Percentiles rank a stretch among this genome's conserved stretches.
phyloP scores from a whole-genome alignment of 768 basidiomycete species.

The Suillus weaverae region DNA sequence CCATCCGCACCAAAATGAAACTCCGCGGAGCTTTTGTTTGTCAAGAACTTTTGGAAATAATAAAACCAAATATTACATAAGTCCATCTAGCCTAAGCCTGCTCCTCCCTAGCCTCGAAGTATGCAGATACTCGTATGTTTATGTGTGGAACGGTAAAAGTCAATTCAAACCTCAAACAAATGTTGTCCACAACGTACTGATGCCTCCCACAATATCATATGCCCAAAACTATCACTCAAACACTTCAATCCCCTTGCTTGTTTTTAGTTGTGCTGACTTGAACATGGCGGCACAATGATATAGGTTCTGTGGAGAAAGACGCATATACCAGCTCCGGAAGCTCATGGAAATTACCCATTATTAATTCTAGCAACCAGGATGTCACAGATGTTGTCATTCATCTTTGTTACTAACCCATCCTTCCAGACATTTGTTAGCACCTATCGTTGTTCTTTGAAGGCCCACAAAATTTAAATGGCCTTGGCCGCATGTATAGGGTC shows the following conservation, averaged over 20 bases:
- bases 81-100: no score
- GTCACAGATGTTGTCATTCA: background rate
- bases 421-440: background rate
- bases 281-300: background rate
- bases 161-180: background rate
- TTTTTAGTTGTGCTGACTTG: background rate
- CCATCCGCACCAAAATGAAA: background rate
- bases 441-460: background rate
- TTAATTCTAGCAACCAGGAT: background rate
- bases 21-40: conserved; percentile 1
- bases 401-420: background rate
- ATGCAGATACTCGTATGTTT: background rate
- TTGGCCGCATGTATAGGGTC: background rate
- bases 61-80: conserved; percentile 3
- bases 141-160: background rate
- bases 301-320: background rate
- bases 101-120: background rate
- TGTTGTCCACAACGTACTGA: background rate
- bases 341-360: no score
- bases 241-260: no score
- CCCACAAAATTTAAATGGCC: background rate
- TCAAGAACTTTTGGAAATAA: conserved; percentile 8
- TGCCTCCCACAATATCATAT: background rate
- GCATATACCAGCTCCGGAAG: background rate
- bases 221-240: background rate